Percentiles rank a stretch among this genome's conserved stretches.
Evolutionary conservation across 1,284 basidiomycete species (phyloP).

Genomic region (Omphalotus olearius): DNA sequence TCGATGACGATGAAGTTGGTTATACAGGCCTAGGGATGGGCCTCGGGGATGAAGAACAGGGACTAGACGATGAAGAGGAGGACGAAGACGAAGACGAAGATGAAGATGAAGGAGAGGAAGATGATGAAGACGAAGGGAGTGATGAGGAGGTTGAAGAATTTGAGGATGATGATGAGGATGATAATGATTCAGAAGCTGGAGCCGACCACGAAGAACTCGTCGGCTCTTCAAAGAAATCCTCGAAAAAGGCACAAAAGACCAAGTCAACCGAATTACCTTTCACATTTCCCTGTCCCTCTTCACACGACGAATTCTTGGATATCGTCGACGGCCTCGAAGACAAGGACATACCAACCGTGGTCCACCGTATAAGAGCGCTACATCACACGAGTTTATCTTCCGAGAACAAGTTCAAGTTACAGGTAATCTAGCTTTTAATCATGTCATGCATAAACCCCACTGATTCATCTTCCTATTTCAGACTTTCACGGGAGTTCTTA

Average conservation of each 20-base stretch:
- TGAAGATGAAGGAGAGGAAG: slow-evolving; percentile 36
- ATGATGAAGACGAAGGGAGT: slow-evolving; percentile 31
- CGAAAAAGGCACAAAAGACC: slow-evolving; percentile 19
- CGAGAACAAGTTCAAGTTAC: slow-evolving; percentile 90
- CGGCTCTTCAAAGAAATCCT: slow-evolving; percentile 24
- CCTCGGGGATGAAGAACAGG: slow-evolving; percentile 30
- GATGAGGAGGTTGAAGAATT: slow-evolving; percentile 34
- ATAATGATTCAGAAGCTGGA: slow-evolving; percentile 37
- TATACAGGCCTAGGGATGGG: slow-evolving; percentile 48
- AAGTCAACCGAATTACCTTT: slow-evolving; percentile 72
- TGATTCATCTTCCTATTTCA: slow-evolving; percentile 24
- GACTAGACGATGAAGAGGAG: slow-evolving; percentile 60
- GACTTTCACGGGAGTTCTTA: slow-evolving; percentile 77
- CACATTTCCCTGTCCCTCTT: slow-evolving; percentile 87
- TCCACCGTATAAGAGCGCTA: slow-evolving; percentile 88
- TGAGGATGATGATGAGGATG: slow-evolving; percentile 38
- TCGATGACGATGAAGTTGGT: slow-evolving; percentile 48
- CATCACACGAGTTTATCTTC: slow-evolving; percentile 89
- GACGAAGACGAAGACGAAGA: slow-evolving; percentile 66
- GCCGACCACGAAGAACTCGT: slow-evolving; percentile 42
- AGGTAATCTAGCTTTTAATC: slow-evolving; percentile 45
- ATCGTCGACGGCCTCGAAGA: slow-evolving; percentile 72
- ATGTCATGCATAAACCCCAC: neutral
- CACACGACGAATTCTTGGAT: slow-evolving; percentile 85
- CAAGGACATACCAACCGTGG: slow-evolving; percentile 73